Conservation (phyloP, 2,329 filamentous ascomycete genomes). For the Rugonectria rugulosa region DNA sequence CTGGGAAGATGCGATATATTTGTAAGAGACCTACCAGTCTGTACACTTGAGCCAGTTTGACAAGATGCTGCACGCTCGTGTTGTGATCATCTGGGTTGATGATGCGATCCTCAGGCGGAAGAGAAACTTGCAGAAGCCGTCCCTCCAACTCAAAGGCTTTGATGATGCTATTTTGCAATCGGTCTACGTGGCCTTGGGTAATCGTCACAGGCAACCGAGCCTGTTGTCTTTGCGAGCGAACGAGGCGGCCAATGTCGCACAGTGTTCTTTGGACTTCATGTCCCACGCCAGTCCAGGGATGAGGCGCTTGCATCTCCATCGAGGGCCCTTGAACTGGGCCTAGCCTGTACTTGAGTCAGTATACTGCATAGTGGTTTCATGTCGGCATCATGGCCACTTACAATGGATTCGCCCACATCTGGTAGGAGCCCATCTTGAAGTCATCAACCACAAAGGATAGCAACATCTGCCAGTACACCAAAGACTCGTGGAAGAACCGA, state of each 20-base stretch:
- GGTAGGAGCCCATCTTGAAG: constrained; percentile 6
- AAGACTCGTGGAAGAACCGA: constrained; percentile 21
- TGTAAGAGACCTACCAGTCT: constrained; percentile 18
- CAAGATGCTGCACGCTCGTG: constrained; percentile 18
- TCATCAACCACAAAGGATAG: constrained; percentile 24
- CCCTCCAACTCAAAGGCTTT: constrained; percentile 22
- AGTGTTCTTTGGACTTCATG: constrained; percentile 17
- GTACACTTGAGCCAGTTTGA: constrained; percentile 21
- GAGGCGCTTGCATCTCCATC: constrained; percentile 7
- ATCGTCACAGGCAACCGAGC: constrained; percentile 7
- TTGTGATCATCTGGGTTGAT: constrained; percentile 20
- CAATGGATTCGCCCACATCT: constrained; percentile 7
- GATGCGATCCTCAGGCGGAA: constrained; percentile 13
- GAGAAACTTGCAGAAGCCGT: constrained; percentile 3
- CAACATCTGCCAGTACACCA: constrained; percentile 26
- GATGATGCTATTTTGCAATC: constrained; percentile 15
- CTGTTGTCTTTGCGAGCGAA: constrained; percentile 20
- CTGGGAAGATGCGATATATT: constrained; percentile 23
- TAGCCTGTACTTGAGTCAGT: background rate
- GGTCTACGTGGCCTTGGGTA: constrained; percentile 17
- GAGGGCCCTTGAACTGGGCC: constrained; percentile 6
- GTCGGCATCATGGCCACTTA: background rate
- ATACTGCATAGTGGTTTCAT: background rate
- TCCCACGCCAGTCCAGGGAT: constrained; percentile 26
- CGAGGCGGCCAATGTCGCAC: constrained; percentile 17